phyloP scores from a whole-genome alignment of 176 grass and related monocot species.

The Eragrostis nindensis region DNA sequence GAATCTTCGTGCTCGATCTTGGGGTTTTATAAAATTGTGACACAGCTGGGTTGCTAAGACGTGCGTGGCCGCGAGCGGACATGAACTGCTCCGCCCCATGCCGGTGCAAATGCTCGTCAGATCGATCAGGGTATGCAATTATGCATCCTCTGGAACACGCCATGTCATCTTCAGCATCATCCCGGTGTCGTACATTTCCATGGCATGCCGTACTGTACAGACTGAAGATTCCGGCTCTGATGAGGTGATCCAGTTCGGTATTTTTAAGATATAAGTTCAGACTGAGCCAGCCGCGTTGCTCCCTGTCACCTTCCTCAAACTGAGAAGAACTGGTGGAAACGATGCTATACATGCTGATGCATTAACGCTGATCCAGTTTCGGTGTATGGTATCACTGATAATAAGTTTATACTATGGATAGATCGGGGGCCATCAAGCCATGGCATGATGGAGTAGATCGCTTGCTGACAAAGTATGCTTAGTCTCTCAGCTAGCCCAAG shows the following conservation, averaged over 20 bases:
- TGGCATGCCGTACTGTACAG: constrained; percentile 33
- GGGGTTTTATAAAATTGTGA: neutral
- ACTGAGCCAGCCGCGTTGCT: neutral
- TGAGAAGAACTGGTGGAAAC: neutral
- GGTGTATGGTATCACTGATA: neutral
- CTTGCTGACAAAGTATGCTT: constrained; percentile 18
- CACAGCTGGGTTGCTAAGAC: constrained; percentile 40
- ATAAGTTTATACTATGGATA: neutral
- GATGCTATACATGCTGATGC: neutral
- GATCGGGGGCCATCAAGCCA: neutral
- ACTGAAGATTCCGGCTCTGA: constrained; percentile 37
- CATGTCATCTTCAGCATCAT: neutral
- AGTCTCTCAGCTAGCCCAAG: neutral
- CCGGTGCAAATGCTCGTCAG: neutral
- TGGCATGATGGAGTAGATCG: constrained; percentile 6
- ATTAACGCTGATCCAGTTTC: neutral
- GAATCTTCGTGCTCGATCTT: constrained; percentile 21
- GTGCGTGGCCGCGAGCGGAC: constrained; percentile 28
- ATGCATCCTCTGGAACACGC: constrained; percentile 22
- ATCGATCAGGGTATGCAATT: neutral
- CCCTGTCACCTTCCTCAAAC: constrained; percentile 43
- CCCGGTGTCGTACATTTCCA: constrained; percentile 16
- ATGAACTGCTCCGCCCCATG: constrained; percentile 35
- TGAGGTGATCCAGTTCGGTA: constrained; percentile 9
- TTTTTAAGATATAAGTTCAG: neutral